These are phyloP conservation scores for Ceratocystis ficicola DNA, from an alignment of 2,329 filamentous ascomycete genomes.

Conservation along the genomic window DNA sequence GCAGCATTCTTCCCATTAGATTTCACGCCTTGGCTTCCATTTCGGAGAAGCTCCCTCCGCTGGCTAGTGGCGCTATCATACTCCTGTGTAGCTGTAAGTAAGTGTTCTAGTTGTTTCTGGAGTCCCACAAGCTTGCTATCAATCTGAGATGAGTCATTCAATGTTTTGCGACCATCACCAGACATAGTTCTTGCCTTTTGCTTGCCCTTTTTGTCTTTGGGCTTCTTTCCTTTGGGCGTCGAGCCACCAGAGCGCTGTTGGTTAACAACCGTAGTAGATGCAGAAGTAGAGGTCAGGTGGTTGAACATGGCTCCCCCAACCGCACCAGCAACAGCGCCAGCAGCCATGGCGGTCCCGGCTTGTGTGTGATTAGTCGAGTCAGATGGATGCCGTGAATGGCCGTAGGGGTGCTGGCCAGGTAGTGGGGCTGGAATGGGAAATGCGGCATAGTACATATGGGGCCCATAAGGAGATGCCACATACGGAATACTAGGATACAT, in stretches of 20 bases:
- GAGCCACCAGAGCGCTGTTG: constrained; percentile 17
- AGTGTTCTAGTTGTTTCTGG: constrained; percentile 6
- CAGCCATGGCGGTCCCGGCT: constrained; percentile 13
- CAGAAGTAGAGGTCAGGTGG: not conserved
- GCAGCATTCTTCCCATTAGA: not conserved
- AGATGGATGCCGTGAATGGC: not conserved
- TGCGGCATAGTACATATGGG: constrained; percentile 5
- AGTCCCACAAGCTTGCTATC: constrained; percentile 11
- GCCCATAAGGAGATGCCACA: constrained; percentile 9
- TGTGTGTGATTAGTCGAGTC: constrained; percentile 12
- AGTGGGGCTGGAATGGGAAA: not conserved
- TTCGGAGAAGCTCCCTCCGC: not conserved
- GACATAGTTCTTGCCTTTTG: constrained; percentile 12
- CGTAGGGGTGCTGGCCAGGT: not conserved
- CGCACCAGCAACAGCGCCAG: constrained; percentile 18
- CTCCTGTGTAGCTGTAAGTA: constrained; percentile 18
- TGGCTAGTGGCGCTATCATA: constrained; percentile 11
- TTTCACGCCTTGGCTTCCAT: not conserved
- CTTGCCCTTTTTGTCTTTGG: constrained; percentile 14
- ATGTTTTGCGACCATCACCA: not conserved
- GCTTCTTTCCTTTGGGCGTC: constrained; percentile 12
- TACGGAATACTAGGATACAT: constrained; percentile 15
- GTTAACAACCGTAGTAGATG: not conserved
- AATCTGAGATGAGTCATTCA: constrained; percentile 1
- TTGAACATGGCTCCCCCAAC: not conserved